Evolutionary conservation across 495 filamentous ascomycete species (phyloP), one percentile per base, ranked within the genome.

Genomic region (Tuber calosporum): DNA sequence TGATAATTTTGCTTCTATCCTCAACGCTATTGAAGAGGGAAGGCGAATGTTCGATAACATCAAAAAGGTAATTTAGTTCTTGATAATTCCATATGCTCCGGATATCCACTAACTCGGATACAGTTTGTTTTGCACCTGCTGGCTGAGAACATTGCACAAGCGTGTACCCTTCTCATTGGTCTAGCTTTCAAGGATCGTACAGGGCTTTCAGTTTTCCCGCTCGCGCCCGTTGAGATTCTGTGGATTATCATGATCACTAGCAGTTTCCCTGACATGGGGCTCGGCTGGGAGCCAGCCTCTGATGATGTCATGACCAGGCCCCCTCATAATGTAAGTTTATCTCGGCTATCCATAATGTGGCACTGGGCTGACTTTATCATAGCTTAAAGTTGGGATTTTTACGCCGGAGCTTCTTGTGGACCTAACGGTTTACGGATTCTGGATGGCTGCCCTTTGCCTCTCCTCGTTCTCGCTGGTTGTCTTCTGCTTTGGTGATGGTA

Each of bases 231-330:
- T 20, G 88, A 93, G 78, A 91, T 92, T 74, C 84, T 93, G 13
- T 92, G 90, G 90, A 88, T 92, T 72, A 92, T 91, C 82, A 92
- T 92, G 88, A 85, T 91, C 67, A 92, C 90, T 1, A 91, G 89
- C 39, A 88, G 88, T 69, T 84, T 91, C 48, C 90, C 90, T 20
- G 90, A 91, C 75, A 91, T 92, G 87, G 90, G 90, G 36, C 83
- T 93, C 20, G 90, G 90, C 39, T 89, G 92, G 84, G 90, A 92
- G 82, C 81, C 84, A 34, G 89, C 90, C 1, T 87, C 87, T 1
- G 84, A 89, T 3, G 89, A 91, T 81, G 87, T 92, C 73, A 88
- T 92, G 87, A 77, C 82, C 42, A 87, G 90, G 1, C 88, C 89
- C 11, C 90, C 91, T 3, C 89, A 90, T 76, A 84, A 86, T 73